Base-by-base conservation (phyloP, 2,329 filamentous ascomycete species). In the Truncatella angustata region DNA sequence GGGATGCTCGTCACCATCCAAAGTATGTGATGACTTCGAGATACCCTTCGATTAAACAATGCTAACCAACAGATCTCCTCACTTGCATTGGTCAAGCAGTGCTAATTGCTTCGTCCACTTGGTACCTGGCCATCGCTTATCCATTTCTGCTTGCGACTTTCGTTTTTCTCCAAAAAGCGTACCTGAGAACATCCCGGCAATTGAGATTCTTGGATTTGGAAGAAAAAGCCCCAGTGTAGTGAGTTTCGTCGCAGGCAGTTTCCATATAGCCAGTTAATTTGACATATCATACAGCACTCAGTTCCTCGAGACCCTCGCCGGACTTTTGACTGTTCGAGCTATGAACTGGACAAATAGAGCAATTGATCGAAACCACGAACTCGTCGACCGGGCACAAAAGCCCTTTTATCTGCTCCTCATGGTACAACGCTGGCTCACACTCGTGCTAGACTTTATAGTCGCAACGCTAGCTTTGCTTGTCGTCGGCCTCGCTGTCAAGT, bases 111-210 rank as follows among this genome's bases (percentile, higher is more conserved):
- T 49, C 48, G 1, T n/a, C 45, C 5, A 10, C 44, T 3, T 24
- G 20, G 5, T 47, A 24, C 14, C 20, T 24, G 6, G 44, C 20
- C 26, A 2, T 58, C 1, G 53, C 42, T 1, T 56, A 53, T n/a
- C 55, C 70, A 18, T 66, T 66, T 6, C 49, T 65, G 9, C 60
- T 57, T 0, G 51, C 63, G 10, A 63, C 66, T 0, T 48, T 66
- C 43, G 55, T 60, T 10, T 34, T 55, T 2, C 53, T 69, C 14
- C 64, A 66, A 37, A 57, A 59, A n/a, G 66, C 63, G 42, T 69
- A 69, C 46, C 64, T 70, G 0, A 58, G 58, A 21, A 70, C 67
- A 7, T 70, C 66, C 1, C 56, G 67, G 0, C 68, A 70, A 54
- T 39, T 70, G 1, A 62, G 67, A 9, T 53, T 65, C 2, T 54